phyloP scores from a whole-genome alignment of 768 basidiomycete genomes.

The Boletus subcaerulescens region DNA sequence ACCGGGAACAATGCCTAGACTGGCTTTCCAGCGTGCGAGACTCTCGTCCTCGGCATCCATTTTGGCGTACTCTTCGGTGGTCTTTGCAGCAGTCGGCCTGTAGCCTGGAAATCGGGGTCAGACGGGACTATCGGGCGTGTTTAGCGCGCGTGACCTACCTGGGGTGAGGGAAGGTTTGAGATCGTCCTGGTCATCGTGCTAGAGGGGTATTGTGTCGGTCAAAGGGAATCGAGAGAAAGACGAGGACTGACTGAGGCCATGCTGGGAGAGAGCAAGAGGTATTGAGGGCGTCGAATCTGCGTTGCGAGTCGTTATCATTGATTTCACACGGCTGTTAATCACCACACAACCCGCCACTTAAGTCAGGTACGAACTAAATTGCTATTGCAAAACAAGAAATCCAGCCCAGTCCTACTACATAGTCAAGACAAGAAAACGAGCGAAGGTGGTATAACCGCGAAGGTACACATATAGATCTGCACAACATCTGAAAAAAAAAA shows the following conservation, averaged over 20 bases:
- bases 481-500: neutral
- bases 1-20: slow-evolving; percentile 75
- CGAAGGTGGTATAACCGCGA: slow-evolving; percentile 26
- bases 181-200: slow-evolving; percentile 69
- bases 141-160: slow-evolving; percentile 39
- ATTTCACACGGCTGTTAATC: slow-evolving; percentile 61
- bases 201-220: slow-evolving; percentile 4
- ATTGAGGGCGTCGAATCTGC: slow-evolving; percentile 16
- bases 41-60: slow-evolving; percentile 92
- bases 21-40: slow-evolving; percentile 93
- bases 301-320: slow-evolving; percentile 32
- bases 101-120: slow-evolving; percentile 53
- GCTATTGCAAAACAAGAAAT: slow-evolving; percentile 29
- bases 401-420: slow-evolving; percentile 18
- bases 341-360: slow-evolving; percentile 3
- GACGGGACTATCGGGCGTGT: slow-evolving; percentile 8
- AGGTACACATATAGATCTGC: slow-evolving; percentile 19
- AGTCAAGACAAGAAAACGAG: slow-evolving; percentile 26
- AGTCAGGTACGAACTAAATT: slow-evolving; percentile 13
- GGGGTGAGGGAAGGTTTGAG: slow-evolving; percentile 65
- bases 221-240: neutral
- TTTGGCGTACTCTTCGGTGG: slow-evolving; percentile 76
- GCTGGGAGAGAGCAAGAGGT: slow-evolving; percentile 23
- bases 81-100: slow-evolving; percentile 66
- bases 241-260: slow-evolving; percentile 53